Evolutionary conservation across 2,329 filamentous ascomycete species (phyloP).

Genomic region (Sarocladium oryzae): DNA sequence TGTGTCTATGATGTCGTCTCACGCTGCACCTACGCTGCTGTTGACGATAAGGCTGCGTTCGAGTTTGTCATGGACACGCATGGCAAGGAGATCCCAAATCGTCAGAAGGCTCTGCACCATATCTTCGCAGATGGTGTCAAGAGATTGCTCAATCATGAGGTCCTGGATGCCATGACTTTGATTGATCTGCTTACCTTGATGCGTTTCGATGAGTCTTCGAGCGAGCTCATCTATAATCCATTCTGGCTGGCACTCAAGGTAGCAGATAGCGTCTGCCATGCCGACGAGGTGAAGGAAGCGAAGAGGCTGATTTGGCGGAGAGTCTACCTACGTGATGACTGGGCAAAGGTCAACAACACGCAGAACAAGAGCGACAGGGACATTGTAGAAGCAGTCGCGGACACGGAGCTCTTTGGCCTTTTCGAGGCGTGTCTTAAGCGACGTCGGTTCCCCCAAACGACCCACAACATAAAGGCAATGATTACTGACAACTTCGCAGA

Average conservation of each 20-base stretch:
- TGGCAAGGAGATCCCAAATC: conserved; percentile 45
- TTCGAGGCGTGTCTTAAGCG: conserved; percentile 57
- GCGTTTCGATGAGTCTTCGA: conserved; percentile 21
- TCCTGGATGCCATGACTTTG: conserved; percentile 57
- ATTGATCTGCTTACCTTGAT: conserved; percentile 79
- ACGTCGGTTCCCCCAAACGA: conserved; percentile 42
- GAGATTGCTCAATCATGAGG: conserved; percentile 63
- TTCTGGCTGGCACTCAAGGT: conserved; percentile 70
- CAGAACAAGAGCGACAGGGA: conserved; percentile 65
- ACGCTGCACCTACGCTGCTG: conserved; percentile 60
- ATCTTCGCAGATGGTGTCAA: conserved; percentile 66
- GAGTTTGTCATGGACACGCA: conserved; percentile 70
- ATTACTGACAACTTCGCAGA: conserved; percentile 30
- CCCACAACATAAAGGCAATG: neutral
- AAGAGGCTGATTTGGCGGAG: conserved; percentile 75
- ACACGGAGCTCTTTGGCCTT: conserved; percentile 64
- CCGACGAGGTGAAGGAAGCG: conserved; percentile 52
- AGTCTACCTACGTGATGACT: conserved; percentile 77
- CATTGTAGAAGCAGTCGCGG: conserved; percentile 53
- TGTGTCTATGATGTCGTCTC: conserved; percentile 65
- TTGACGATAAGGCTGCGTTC: conserved; percentile 73
- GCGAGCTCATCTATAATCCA: conserved; percentile 46
- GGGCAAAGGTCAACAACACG: conserved; percentile 72
- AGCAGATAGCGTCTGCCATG: conserved; percentile 46
- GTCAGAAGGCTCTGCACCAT: conserved; percentile 59